Evolutionary conservation across 176 grass and related monocot species (phyloP).

Genomic region (Pharus latifolius): DNA sequence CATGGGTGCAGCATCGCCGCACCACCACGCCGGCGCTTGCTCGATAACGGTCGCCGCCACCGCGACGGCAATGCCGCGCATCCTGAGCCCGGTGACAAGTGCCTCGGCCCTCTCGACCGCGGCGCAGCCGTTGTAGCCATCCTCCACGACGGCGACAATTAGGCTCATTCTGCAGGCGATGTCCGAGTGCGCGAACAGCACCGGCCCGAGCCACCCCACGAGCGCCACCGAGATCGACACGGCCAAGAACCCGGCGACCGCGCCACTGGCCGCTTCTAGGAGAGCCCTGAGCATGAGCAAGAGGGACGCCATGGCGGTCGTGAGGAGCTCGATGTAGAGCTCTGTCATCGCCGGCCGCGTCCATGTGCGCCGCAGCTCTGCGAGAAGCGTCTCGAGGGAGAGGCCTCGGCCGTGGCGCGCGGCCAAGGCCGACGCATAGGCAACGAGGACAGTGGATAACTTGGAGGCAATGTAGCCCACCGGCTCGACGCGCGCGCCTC

Average conservation of each 20-base stretch:
- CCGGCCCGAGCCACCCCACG: conserved; percentile 15
- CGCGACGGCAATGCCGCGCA: neutral
- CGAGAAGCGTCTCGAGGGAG: neutral
- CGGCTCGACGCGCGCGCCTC: neutral
- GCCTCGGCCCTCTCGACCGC: conserved; percentile 13
- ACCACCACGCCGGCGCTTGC: conserved; percentile 2
- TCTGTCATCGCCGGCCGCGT: conserved; percentile 12
- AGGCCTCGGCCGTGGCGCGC: neutral
- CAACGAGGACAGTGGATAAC: neutral
- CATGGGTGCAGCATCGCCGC: neutral
- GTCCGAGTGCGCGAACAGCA: conserved; percentile 39
- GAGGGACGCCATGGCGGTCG: conserved; percentile 20
- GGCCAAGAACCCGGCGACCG: neutral
- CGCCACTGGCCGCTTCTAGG: neutral
- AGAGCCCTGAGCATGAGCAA: conserved; percentile 23
- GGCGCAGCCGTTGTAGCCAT: neutral
- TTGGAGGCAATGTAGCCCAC: neutral
- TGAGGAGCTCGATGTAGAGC: conserved; percentile 35
- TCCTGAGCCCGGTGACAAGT: neutral
- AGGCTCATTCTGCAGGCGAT: conserved; percentile 32
- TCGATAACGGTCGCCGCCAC: neutral
- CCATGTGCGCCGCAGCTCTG: conserved; percentile 16
- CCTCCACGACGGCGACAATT: conserved; percentile 8
- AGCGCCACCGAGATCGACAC: conserved; percentile 7
- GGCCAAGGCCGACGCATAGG: conserved; percentile 3